Percentiles rank a stretch among this genome's conserved stretches.
phyloP scores from a whole-genome alignment of 2,329 filamentous ascomycete species.

The Fusarium sp. region DNA sequence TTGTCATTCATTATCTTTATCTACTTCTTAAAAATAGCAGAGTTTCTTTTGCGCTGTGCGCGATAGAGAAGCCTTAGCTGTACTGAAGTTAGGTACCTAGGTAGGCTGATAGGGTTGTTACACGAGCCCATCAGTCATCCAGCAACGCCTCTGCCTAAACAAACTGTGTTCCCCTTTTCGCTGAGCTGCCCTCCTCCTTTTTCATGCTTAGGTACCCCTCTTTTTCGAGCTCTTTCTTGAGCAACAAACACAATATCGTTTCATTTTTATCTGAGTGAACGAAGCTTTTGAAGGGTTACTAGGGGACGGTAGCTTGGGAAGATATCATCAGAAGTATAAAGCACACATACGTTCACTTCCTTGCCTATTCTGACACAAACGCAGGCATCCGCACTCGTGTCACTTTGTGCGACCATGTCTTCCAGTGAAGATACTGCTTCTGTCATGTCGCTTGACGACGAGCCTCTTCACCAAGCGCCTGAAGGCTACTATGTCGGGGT shows the following conservation, averaged over 20 bases:
- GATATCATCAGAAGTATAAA: background rate
- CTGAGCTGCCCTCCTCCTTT: background rate
- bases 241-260: background rate
- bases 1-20: background rate
- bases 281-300: background rate
- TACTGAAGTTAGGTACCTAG: background rate
- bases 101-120: background rate
- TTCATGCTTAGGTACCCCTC: background rate
- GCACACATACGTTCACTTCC: background rate
- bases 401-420: background rate
- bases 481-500: constrained; percentile 16
- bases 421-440: background rate
- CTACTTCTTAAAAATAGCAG: background rate
- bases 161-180: background rate
- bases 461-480: background rate
- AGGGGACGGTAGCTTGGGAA: background rate
- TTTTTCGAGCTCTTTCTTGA: background rate
- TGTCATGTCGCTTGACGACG: background rate
- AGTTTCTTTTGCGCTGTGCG: background rate
- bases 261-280: background rate
- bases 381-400: background rate
- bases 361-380: background rate
- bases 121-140: background rate
- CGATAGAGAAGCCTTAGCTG: background rate
- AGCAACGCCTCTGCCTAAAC: constrained; percentile 5